Conservation (phyloP, 768 basidiomycete species). For the Suillus variegatus region DNA sequence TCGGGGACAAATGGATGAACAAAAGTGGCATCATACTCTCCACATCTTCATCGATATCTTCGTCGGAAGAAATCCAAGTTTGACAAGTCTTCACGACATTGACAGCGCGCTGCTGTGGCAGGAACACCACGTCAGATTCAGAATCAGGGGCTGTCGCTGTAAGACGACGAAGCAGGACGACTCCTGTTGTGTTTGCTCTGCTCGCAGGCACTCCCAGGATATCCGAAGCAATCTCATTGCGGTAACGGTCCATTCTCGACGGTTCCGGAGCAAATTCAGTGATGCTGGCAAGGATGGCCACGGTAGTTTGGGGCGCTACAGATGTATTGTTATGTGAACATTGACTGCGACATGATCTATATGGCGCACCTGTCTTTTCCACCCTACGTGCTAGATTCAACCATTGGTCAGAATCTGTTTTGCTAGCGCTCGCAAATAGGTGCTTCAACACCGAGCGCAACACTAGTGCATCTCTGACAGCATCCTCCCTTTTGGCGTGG, state of each 20-base stretch:
- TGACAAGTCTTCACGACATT: constrained; percentile 86
- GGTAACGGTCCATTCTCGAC: constrained; percentile 71
- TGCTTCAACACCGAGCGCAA: constrained; percentile 62
- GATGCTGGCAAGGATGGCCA: constrained; percentile 66
- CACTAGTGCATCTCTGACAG: constrained; percentile 56
- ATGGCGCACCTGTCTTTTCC: constrained; percentile 58
- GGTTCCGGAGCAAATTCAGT: constrained; percentile 66
- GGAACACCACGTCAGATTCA: constrained; percentile 80
- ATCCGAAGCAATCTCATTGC: constrained; percentile 89
- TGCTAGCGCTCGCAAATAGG: constrained; percentile 57
- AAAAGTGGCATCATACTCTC: constrained; percentile 77
- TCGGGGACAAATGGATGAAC: constrained; percentile 76
- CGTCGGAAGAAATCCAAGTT: constrained; percentile 71
- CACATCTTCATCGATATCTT: constrained; percentile 73
- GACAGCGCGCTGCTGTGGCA: constrained; percentile 82
- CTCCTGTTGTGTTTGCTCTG: constrained; percentile 69
- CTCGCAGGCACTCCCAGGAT: constrained; percentile 64
- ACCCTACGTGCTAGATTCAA: constrained; percentile 63
- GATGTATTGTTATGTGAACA: background rate
- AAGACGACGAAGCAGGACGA: constrained; percentile 68
- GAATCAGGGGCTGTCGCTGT: constrained; percentile 72
- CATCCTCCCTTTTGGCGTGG: constrained; percentile 40
- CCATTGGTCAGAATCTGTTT: constrained; percentile 77
- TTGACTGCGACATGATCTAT: constrained; percentile 2
- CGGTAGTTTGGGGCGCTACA: constrained; percentile 68